phyloP scores from a whole-genome alignment of 192 early-diverging fungal species.

The Umbelopsis vinacea region DNA sequence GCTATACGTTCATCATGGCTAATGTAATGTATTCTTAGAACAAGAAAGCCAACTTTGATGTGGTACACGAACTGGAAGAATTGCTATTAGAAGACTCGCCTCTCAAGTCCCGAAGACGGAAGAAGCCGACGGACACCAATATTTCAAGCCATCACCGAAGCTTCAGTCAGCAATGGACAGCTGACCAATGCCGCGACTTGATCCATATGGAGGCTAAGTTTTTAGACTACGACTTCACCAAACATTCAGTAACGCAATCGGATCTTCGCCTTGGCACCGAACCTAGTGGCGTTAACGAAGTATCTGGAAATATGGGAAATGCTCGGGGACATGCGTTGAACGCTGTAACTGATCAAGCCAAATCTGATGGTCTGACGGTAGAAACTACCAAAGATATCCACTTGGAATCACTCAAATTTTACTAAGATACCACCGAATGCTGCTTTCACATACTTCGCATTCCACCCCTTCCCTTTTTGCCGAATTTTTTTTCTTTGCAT shows the following conservation, averaged over 20 bases:
- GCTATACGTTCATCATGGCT: no score
- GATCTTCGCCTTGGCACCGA: slow-evolving; percentile 6
- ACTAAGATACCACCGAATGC: background rate
- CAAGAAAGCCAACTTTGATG: slow-evolving; percentile 91
- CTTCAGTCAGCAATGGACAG: slow-evolving; percentile 2
- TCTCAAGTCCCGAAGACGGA: slow-evolving; percentile 73
- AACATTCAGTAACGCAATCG: slow-evolving; percentile 24
- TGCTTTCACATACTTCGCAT: background rate
- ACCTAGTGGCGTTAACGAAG: background rate
- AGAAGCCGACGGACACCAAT: slow-evolving; percentile 36
- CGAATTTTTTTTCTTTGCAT: background rate
- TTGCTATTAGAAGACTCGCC: slow-evolving; percentile 93
- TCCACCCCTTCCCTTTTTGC: no score
- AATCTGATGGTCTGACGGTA: background rate
- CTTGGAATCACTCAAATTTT: background rate
- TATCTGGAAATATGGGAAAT: slow-evolving; percentile 6
- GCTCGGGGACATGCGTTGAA: background rate
- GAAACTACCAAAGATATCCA: background rate
- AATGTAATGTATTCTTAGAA: slow-evolving; percentile 49
- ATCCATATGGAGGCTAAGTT: slow-evolving; percentile 79
- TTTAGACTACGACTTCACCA: slow-evolving; percentile 70
- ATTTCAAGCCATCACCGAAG: slow-evolving; percentile 42
- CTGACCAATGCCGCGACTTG: slow-evolving; percentile 59
- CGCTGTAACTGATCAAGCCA: background rate
- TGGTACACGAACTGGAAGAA: slow-evolving; percentile 94